Conservation (phyloP, 257 asterid species). For the Jaltomata sinuosa region DNA sequence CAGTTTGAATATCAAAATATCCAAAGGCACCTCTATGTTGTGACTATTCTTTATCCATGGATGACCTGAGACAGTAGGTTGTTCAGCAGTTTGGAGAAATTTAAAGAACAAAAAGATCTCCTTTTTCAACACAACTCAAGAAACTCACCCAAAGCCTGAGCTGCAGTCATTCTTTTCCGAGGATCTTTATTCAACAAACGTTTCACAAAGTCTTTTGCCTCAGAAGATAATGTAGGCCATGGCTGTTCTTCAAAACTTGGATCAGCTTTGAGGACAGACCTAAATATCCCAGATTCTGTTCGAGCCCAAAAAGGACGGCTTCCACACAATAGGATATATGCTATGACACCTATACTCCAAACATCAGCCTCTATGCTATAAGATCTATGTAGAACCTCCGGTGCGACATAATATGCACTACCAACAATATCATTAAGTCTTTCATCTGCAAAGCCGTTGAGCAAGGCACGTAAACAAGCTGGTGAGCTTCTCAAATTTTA, state of each 20-base stretch:
- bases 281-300: slow-evolving; percentile 87
- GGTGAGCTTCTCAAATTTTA: background rate
- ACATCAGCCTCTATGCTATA: slow-evolving; percentile 93
- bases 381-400: slow-evolving; percentile 87
- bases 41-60: slow-evolving; percentile 68
- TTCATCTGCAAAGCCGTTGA: slow-evolving; percentile 45
- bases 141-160: slow-evolving; percentile 87
- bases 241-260: slow-evolving; percentile 81
- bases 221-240: slow-evolving; percentile 75
- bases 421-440: slow-evolving; percentile 94
- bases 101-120: background rate
- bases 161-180: slow-evolving; percentile 87
- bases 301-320: slow-evolving; percentile 98
- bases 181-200: slow-evolving; percentile 79
- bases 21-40: slow-evolving; percentile 60
- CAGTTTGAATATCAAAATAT: slow-evolving; percentile 65
- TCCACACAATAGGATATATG: slow-evolving; percentile 75
- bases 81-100: background rate
- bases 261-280: slow-evolving; percentile 87
- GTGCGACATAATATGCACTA: slow-evolving; percentile 98
- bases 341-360: slow-evolving; percentile 90
- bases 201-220: slow-evolving; percentile 83
- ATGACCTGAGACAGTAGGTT: slow-evolving; percentile 59
- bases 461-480: background rate
- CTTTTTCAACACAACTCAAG: background rate